Evolutionary conservation across 352 stramenopile species (phyloP), one percentile per base, ranked within the genome.

Genomic region (Phytophthora niederhauseri): DNA sequence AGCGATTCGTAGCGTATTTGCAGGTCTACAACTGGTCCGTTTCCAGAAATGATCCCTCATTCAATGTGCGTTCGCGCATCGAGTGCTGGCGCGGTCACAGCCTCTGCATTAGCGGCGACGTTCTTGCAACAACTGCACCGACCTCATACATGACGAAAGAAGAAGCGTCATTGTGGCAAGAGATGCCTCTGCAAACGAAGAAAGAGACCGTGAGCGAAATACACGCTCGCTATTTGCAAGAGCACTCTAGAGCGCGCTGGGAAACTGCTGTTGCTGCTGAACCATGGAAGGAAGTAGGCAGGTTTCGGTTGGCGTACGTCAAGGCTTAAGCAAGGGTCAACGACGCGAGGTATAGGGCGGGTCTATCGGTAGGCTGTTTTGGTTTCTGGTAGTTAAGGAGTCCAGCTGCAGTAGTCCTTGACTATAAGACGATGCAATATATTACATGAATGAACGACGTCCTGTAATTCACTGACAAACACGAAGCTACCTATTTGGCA

Each of bases 31-130:
- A 38, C 14, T 79, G 72, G 72, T 53, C 71, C 20, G 20, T 73
- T 17, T 46, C 26, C n/a, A 48, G 61, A 36, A 31, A 51, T 11
- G 28, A 70, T 26, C n/a, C 48, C 4, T 82, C 72, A 8, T 71
- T 77, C 56, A 64, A 82, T 48, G 49, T 77, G 60, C 68, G 72
- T 15, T 62, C 78, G 62, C 75, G 75, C 59, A 68, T 81, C 41
- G 72, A 85, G 55, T 81, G 72, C 58, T 81, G 67, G 63, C 69
- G 64, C 17, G 70, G 76, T 57, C 70, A 71, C 43, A 72, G 72
- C 4, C 57, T 85, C 14, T 82, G 70, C 30, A 64, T 85, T 49
- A 81, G 72, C 19, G 75, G 77, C 26, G 77, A 82, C 24, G 59
- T 80, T 31, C 58, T 81, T 19, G 62, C 70, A 64, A 85, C 72